These are phyloP conservation scores for Alisma plantagoaquatica DNA, from an alignment of 106 monocot species.

Conservation along the genomic window DNA sequence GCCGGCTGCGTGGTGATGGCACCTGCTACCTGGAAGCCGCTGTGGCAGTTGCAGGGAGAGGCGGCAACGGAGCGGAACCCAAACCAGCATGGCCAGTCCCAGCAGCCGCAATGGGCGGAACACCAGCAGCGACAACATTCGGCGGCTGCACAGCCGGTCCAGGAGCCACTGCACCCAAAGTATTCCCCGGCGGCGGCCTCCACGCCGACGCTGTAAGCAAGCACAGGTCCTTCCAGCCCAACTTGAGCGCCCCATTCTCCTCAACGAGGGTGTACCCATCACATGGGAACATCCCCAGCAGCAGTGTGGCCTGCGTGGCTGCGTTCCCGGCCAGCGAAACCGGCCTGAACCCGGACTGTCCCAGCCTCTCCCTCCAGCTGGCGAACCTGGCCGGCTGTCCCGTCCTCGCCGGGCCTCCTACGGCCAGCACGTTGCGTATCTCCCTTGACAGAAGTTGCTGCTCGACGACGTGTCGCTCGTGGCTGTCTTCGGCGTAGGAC, in stretches of 20 bases:
- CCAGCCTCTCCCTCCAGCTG: slow-evolving; percentile 84
- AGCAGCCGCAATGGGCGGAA: too few relatives aligned
- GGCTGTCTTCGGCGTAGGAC: slow-evolving; percentile 79
- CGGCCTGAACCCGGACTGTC: slow-evolving; percentile 70
- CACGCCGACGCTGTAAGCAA: slow-evolving; percentile 89
- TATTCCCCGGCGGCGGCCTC: too few relatives aligned
- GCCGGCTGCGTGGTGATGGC: too few relatives aligned
- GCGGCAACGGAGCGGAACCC: too few relatives aligned
- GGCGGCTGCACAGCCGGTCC: too few relatives aligned
- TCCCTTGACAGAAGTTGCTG: slow-evolving; percentile 90
- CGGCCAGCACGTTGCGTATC: slow-evolving; percentile 89
- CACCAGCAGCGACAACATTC: too few relatives aligned
- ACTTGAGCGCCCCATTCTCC: slow-evolving; percentile 89
- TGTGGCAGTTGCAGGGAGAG: too few relatives aligned
- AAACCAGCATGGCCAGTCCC: too few relatives aligned
- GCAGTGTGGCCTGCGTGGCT: slow-evolving; percentile 67
- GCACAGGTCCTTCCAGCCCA: slow-evolving; percentile 96
- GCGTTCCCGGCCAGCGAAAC: slow-evolving; percentile 85
- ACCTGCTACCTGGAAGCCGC: too few relatives aligned
- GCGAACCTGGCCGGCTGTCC: slow-evolving; percentile 81
- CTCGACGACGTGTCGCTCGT: slow-evolving; percentile 83
- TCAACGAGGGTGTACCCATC: slow-evolving; percentile 93
- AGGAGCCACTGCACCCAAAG: too few relatives aligned
- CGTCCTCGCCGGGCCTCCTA: slow-evolving; percentile 76
- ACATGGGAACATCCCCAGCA: slow-evolving; percentile 89